These are phyloP conservation scores for Hypoxylon trugodes DNA, from an alignment of 495 filamentous ascomycete species.

Conservation along the genomic window DNA sequence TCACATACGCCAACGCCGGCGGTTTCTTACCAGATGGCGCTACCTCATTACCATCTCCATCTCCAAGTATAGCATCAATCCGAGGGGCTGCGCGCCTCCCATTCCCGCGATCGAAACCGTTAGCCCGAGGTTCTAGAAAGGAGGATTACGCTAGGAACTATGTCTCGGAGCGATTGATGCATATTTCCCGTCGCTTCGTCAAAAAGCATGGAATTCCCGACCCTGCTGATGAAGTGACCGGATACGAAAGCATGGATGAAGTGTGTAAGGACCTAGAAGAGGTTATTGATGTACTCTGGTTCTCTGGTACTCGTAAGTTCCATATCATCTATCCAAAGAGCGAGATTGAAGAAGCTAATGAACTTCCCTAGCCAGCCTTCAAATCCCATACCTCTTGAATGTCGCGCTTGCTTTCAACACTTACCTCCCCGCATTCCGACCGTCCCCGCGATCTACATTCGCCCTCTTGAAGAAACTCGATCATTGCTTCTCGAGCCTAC, in stretches of 20 bases:
- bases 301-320: slow-evolving; percentile 80
- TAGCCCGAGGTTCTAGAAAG: slow-evolving; percentile 75
- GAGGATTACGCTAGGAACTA: slow-evolving; percentile 78
- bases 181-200: slow-evolving; percentile 73
- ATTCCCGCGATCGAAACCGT: slow-evolving; percentile 67
- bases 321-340: slow-evolving; percentile 10
- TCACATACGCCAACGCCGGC: slow-evolving; percentile 39
- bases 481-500: slow-evolving; percentile 73
- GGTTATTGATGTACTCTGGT: slow-evolving; percentile 81
- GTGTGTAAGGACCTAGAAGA: slow-evolving; percentile 73
- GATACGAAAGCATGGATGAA: slow-evolving; percentile 75
- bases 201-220: slow-evolving; percentile 72
- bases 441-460: slow-evolving; percentile 71
- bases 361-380: slow-evolving; percentile 70
- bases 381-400: slow-evolving; percentile 82
- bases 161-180: slow-evolving; percentile 67
- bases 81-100: slow-evolving; percentile 61
- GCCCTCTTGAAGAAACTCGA: slow-evolving; percentile 78
- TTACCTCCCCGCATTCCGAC: slow-evolving; percentile 72
- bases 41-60: slow-evolving; percentile 60
- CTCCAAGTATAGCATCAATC: slow-evolving; percentile 61
- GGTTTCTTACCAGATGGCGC: slow-evolving; percentile 57
- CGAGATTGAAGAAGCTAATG: not conserved
- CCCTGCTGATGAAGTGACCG: slow-evolving; percentile 61
- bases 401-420: slow-evolving; percentile 73